Base-by-base conservation (phyloP, 768 basidiomycete genomes). In the Clavaria fumosa region DNA sequence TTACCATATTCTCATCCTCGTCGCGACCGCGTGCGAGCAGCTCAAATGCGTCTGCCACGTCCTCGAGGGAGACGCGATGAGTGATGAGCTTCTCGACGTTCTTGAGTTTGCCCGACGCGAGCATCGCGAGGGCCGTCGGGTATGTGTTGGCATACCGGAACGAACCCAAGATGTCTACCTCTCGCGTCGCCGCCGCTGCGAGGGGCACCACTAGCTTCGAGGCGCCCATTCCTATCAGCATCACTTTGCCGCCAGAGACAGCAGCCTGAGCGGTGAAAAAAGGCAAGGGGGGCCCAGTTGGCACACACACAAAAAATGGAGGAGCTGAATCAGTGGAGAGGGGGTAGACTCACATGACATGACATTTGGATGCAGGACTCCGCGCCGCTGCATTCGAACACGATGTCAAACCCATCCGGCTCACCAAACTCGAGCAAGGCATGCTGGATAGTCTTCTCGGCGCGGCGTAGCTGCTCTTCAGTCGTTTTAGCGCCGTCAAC, bases 211-310 rank as follows among this genome's bases (percentile, higher is more conserved):
- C 64, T 40, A 79, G 72, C 48, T 78, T 80, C 41, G 78, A 72
- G 11, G 86, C 74, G 47, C 93, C 93, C 93, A 97, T 97, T 15
- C 93, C 93, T 45, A 97, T 75, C 49, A 89, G 81, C 68, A 88
- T 78, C 39, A 95, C 85, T 53, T 81, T 86, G 35, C 86, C 85
- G 35, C 90, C 91, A 12, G 82, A 65, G 36, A 69, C 64, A 11
- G 90, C 86, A 48, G 78, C 72, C 86, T 89, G 54, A 33, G 34
- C 27, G 24, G 23, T 35, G 37, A 40, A 44, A 41, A 35, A 43
- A 34, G 41, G 35, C 23, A 24, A 10, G 24, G 26, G 3, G 31
- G 24, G 15, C 14, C 12, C 17, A 20, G 40, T 23, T 19, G 30
- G 24, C 21, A 34, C 18, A 26, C 20, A 19, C 19, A n/a, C 21